Evolutionary conservation across 2,329 filamentous ascomycete species (phyloP), one percentile per base, ranked within the genome.

Genomic region (Neopestalotiopsis sp.): DNA sequence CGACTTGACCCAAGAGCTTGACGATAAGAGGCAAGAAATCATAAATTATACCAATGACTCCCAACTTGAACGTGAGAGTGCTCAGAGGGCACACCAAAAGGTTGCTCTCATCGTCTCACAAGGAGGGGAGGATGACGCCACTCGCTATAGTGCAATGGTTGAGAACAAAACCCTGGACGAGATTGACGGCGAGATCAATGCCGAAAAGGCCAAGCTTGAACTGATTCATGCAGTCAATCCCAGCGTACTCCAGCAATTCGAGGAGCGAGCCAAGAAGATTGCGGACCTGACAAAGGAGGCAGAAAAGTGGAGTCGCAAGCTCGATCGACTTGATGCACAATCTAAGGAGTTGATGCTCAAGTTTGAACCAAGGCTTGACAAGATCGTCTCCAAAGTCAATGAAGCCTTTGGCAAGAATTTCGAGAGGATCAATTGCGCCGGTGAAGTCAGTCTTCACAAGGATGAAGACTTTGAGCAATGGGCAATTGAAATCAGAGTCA

Each of bases 341-440:
- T 95, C 97, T 70, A 80, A 83, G 0, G 85, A 89, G 49, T 81
- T 97, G 67, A 91, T 91, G 74, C 83, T 84, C 17, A 85, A 88
- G 71, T 99, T 94, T 93, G 96, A 98, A 80, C 94, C 94, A 0
- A 83, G 88, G 74, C 86, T 99, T 2, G 95, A 98, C 73, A 85
- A 84, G 28, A 86, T 99, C 2, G 87, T 98, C 56, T 83, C 84
- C 24, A 90, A 91, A 76, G 98, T 99, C 81, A 97, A 94, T 77
- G 90, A 94, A 63, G 95, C 95, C 0, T 99, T 99, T 80, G 90
- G 92, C 5, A 92, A 95, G 79, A 98, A 97, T 76, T 98, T 99
- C 79, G 90, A 94, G 76, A 92, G 95, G 78, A 98, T 99, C 77
- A 94, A 91, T 73, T 98, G 96, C 79, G 95, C 95, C 5, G 96